These are phyloP conservation scores for Entophlyctis helioformis DNA, from an alignment of 192 early-diverging fungal species.

Conservation along the genomic window DNA sequence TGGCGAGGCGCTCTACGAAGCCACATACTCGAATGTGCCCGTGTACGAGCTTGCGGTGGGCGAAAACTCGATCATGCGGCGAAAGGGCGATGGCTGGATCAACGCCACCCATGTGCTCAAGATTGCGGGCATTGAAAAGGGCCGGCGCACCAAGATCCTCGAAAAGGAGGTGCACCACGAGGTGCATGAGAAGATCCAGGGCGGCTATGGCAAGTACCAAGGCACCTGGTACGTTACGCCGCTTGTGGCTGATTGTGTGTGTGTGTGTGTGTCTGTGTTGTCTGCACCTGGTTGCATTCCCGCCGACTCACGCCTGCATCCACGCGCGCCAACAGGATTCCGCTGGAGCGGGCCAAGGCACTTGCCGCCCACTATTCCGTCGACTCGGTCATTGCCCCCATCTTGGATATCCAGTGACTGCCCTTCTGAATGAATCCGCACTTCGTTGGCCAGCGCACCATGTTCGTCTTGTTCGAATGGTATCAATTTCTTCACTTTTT, in stretches of 20 bases:
- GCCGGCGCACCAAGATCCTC: conserved; percentile 35
- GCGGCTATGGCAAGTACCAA: conserved; percentile 44
- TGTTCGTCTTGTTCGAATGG: too few species aligned
- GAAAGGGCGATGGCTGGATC: conserved; percentile 30
- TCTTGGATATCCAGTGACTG: too few species aligned
- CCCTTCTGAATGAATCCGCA: too few species aligned
- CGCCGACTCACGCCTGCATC: not conserved
- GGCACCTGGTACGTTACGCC: conserved; percentile 32
- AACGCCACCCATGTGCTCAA: conserved; percentile 46
- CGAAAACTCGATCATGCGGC: conserved; percentile 23
- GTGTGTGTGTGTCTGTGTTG: not conserved
- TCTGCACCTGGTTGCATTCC: not conserved
- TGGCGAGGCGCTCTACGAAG: conserved; percentile 23
- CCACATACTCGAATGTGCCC: conserved; percentile 27
- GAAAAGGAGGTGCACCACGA: conserved; percentile 24
- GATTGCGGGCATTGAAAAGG: conserved; percentile 40
- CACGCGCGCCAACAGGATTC: conserved; percentile 19
- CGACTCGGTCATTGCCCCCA: too few species aligned
- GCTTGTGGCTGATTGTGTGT: not conserved
- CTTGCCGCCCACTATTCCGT: conserved; percentile 27
- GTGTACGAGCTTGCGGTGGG: conserved; percentile 30
- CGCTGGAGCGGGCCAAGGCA: conserved; percentile 19
- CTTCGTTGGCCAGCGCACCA: too few species aligned
- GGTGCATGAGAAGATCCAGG: conserved; percentile 39
- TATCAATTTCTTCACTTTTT: too few species aligned